These are phyloP conservation scores for Emmonsia crescens DNA, from an alignment of 2,329 filamentous ascomycete species.

Conservation along the genomic window DNA sequence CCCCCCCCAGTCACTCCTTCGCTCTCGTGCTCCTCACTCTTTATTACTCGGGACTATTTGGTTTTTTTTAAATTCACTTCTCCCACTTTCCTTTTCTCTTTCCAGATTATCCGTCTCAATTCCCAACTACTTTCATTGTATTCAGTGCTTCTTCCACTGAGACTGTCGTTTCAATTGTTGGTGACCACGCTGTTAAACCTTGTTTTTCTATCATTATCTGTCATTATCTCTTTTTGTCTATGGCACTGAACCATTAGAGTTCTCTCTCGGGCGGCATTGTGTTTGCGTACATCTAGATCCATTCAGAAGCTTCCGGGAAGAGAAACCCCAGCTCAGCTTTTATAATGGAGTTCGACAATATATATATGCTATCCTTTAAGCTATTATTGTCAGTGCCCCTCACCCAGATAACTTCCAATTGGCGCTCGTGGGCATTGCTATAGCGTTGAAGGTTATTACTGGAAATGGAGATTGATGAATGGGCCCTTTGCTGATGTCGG, in stretches of 20 bases:
- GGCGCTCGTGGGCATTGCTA: background rate
- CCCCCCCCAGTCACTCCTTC: slow-evolving; percentile 7
- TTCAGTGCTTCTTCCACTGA: slow-evolving; percentile 7
- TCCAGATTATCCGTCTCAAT: background rate
- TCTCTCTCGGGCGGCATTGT: slow-evolving; percentile 5
- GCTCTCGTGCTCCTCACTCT: slow-evolving; percentile 3
- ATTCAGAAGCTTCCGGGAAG: background rate
- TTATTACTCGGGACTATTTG: slow-evolving; percentile 5
- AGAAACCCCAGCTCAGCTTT: background rate
- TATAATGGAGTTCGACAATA: slow-evolving; percentile 12
- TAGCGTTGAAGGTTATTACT: background rate
- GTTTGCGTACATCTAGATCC: slow-evolving; percentile 6
- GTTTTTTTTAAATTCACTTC: slow-evolving; percentile 1
- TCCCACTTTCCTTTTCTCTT: background rate
- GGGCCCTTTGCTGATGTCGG: background rate
- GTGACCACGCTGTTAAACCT: background rate
- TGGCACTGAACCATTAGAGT: slow-evolving; percentile 1
- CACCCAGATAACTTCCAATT: background rate
- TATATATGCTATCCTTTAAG: slow-evolving; percentile 13
- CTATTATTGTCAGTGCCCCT: slow-evolving; percentile 12
- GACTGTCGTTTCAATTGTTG: slow-evolving; percentile 8
- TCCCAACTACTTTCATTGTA: background rate
- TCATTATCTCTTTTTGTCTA: slow-evolving; percentile 3
- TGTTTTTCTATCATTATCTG: background rate
- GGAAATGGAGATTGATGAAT: background rate